Percentiles rank a stretch among this genome's conserved stretches.
Evolutionary conservation across 768 basidiomycete species (phyloP).

Genomic region (Exsudoporus frostii): DNA sequence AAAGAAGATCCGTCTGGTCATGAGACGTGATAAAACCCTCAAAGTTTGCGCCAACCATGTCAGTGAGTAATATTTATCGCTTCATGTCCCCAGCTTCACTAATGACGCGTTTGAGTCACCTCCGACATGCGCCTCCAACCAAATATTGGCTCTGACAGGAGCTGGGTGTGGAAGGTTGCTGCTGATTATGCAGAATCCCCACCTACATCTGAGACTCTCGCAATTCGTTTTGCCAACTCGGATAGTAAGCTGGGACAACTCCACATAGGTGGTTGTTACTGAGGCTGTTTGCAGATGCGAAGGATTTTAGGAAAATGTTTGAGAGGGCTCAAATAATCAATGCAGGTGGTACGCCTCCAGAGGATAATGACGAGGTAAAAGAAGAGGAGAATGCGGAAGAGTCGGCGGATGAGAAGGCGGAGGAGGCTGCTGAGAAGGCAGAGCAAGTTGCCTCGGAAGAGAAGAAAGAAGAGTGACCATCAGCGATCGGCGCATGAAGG

Average conservation of each 20-base stretch:
- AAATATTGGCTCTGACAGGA: constrained; percentile 97
- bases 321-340: constrained; percentile 80
- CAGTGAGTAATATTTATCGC: constrained; percentile 48
- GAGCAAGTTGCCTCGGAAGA: constrained; percentile 28
- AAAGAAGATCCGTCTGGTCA: constrained; percentile 92
- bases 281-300: constrained; percentile 57
- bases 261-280: not conserved
- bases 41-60: constrained; percentile 99
- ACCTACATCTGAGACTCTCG: constrained; percentile 90
- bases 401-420: constrained; percentile 25
- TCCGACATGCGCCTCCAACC: constrained; percentile 92
- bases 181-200: constrained; percentile 93
- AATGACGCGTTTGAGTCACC: constrained; percentile 52
- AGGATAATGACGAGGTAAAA: constrained; percentile 22
- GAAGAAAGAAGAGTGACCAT: constrained; percentile 32
- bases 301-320: constrained; percentile 85
- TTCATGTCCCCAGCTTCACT: not conserved
- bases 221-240: constrained; percentile 95
- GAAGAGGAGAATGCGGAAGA: constrained; percentile 25
- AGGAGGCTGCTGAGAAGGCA: constrained; percentile 36
- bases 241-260: constrained; percentile 67
- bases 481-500: not conserved
- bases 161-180: constrained; percentile 98
- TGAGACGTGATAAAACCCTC: constrained; percentile 99
- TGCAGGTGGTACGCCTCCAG: constrained; percentile 28